Percentiles rank a stretch among this genome's conserved stretches.
These are phyloP conservation scores for Fusarium sp. DNA, from an alignment of 2,329 filamentous ascomycete genomes.

Conservation along the genomic window DNA sequence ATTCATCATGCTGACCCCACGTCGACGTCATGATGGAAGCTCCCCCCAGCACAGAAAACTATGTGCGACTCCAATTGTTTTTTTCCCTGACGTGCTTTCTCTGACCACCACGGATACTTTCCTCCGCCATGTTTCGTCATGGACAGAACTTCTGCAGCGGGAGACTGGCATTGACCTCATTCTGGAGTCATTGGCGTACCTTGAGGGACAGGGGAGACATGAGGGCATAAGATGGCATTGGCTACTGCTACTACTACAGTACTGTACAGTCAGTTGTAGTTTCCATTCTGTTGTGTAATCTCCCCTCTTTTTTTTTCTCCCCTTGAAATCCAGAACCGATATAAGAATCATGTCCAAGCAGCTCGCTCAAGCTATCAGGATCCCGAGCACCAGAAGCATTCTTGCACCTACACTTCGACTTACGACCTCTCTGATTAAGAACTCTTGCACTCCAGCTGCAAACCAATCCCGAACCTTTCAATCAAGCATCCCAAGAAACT, in stretches of 20 bases:
- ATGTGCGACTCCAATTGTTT: conserved; percentile 21
- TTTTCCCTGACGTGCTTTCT: conserved; percentile 8
- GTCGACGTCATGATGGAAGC: conserved; percentile 38
- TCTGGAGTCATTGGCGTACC: conserved; percentile 12
- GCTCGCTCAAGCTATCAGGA: conserved; percentile 1
- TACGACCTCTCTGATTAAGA: conserved; percentile 1
- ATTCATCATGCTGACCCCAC: conserved; percentile 40
- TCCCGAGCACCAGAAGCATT: conserved; percentile 11
- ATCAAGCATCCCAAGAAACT: not conserved
- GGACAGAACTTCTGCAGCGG: conserved; percentile 7
- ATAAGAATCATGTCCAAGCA: conserved; percentile 34
- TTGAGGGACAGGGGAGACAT: not conserved
- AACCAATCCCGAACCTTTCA: conserved; percentile 14
- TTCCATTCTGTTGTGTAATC: conserved; percentile 4
- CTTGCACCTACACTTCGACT: conserved; percentile 9
- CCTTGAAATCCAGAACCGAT: not conserved
- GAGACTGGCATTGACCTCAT: conserved; percentile 23
- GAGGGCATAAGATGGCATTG: conserved; percentile 28
- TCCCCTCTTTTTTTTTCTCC: conserved; percentile 16
- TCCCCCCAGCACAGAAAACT: conserved; percentile 9
- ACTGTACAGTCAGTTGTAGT: not conserved
- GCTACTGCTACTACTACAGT: not conserved
- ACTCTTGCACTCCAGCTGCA: not conserved
- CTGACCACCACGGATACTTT: conserved; percentile 27
- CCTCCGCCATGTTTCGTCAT: conserved; percentile 40